Base-by-base conservation (phyloP, 768 basidiomycete species). In the Suillus americanus region DNA sequence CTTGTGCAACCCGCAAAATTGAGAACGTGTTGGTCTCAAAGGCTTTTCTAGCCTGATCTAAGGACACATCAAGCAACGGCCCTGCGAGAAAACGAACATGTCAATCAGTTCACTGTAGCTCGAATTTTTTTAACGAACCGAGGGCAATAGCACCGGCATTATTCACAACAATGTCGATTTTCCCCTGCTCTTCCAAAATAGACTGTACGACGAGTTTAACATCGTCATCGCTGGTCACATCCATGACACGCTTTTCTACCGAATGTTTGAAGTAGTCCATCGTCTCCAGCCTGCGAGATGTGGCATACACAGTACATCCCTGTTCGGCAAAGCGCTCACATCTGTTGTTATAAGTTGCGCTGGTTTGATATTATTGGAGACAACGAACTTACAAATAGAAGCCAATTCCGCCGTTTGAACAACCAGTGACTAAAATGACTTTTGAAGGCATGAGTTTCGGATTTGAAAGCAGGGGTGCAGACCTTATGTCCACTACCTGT, bases 341-440 rank as follows among this genome's bases (percentile, higher is more conserved):
- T 41, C 30, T 30, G 33, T 6, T 33, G 3, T 33, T 33, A 33
- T 33, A 5, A 33, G 33, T 33, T 5, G 33, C 33, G 6, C 33
- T 33, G 33, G 33, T 33, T 33, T 33, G 33, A 33, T 33, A 46
- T 23, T 13, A n/a, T 46, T 13, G 46, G 46, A 46, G 46, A 46
- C 51, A 30, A 3, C 13, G 23, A 16, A 73, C 75, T 62, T 73
- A 88, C 90, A 92, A 73, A 3, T 83, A 75, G 66, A 84, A 86
- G 8, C 90, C 92, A 65, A 93, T 92, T 8, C 90, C 90, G 0
- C 91, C 91, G 5, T 79, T 77, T 1, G 89, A 85, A 72, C 89
- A 89, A 2, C 91, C 91, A n/a, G 91, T 94, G 51, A 93, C 79
- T 43, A 92, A 79, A 41, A 90, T 87, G 12, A 91, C 81, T 35